phyloP scores from a whole-genome alignment of 2,329 filamentous ascomycete genomes.

The Verticillium nubilum region DNA sequence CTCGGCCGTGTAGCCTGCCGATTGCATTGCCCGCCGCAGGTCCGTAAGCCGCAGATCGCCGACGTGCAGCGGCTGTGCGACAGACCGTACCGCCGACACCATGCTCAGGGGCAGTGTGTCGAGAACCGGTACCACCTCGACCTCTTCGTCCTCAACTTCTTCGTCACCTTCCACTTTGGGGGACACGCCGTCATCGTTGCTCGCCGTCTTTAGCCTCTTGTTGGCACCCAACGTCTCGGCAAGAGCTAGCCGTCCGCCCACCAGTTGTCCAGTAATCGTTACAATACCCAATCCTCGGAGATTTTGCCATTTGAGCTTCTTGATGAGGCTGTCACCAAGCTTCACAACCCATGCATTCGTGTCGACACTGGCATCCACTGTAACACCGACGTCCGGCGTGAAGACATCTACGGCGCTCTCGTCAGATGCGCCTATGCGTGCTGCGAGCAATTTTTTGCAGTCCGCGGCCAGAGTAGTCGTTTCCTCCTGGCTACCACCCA shows the following conservation, averaged over 20 bases:
- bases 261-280: conserved; percentile 73
- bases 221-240: conserved; percentile 40
- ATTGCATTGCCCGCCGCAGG: conserved; percentile 76
- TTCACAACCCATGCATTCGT: conserved; percentile 97
- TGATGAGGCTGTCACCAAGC: conserved; percentile 77
- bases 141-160: conserved; percentile 4
- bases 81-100: conserved; percentile 67
- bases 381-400: conserved; percentile 67
- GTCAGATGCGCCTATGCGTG: conserved; percentile 35
- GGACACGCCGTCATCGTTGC: conserved; percentile 6
- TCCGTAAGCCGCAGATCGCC: conserved; percentile 89
- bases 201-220: conserved; percentile 44
- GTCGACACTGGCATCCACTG: conserved; percentile 88
- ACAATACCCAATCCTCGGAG: conserved; percentile 86
- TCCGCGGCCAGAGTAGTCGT: conserved; percentile 74
- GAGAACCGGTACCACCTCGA: conserved; percentile 38
- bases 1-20: conserved; percentile 78
- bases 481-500: conserved; percentile 74
- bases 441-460: conserved; percentile 63
- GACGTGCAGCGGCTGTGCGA: conserved; percentile 86
- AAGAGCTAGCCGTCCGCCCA: conserved; percentile 27
- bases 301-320: conserved; percentile 89
- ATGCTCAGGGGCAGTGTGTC: conserved; percentile 53
- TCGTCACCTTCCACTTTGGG: conserved; percentile 12
- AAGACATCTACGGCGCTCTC: conserved; percentile 65